Evolutionary conservation across 129 eudicot species (phyloP).

Genomic region (Artemisia argyi): DNA sequence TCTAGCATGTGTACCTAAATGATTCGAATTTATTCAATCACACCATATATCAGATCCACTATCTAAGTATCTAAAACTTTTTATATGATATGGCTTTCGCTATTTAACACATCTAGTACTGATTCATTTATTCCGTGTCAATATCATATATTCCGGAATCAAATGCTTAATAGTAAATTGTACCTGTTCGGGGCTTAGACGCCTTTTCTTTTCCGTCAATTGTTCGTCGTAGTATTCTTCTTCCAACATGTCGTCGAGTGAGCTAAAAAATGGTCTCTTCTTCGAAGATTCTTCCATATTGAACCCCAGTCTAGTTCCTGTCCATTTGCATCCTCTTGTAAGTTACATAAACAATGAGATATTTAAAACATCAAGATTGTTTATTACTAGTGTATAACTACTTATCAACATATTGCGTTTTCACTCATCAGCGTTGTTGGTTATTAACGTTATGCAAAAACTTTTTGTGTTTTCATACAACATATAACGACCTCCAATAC

Average conservation of each 20-base stretch:
- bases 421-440: too few relatives aligned
- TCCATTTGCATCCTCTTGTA: constrained; percentile 3
- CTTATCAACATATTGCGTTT: neutral
- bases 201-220: constrained; percentile 84
- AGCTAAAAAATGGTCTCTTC: constrained; percentile 75
- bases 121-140: constrained; percentile 16
- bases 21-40: neutral
- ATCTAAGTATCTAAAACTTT: constrained; percentile 14
- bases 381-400: neutral
- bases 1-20: constrained; percentile 76
- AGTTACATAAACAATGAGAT: neutral
- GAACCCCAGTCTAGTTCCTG: constrained; percentile 58
- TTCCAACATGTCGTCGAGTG: constrained; percentile 69
- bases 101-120: neutral
- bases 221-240: constrained; percentile 92
- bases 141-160: constrained; percentile 36
- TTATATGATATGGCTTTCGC: constrained; percentile 13
- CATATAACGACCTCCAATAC: too few relatives aligned
- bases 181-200: constrained; percentile 87
- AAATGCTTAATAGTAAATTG: constrained; percentile 24
- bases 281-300: constrained; percentile 66
- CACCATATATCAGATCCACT: constrained; percentile 16
- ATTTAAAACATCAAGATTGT: neutral
- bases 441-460: too few relatives aligned
- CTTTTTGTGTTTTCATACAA: too few relatives aligned